Percentiles rank a stretch among this genome's conserved stretches.
These are phyloP conservation scores for Xerocomus minutiporus DNA, from an alignment of 1,284 basidiomycete genomes.

Conservation along the genomic window DNA sequence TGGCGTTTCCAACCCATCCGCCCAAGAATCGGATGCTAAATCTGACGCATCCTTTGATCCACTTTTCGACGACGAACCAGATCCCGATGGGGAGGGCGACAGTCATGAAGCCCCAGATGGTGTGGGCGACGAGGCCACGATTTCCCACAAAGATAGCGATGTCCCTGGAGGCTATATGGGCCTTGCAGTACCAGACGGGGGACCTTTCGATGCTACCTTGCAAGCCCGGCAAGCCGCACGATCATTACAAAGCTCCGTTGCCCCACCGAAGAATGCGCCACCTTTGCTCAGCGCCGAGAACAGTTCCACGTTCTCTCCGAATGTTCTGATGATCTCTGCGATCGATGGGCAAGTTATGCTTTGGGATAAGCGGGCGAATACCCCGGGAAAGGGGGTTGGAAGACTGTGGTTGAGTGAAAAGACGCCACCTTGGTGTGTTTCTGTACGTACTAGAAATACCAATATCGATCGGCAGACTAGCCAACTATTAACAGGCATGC, in stretches of 20 bases:
- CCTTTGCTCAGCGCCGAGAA: constrained; percentile 59
- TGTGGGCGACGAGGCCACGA: constrained; percentile 8
- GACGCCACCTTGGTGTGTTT: constrained; percentile 95
- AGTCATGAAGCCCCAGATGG: constrained; percentile 17
- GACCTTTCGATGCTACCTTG: constrained; percentile 27
- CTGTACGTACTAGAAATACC: constrained; percentile 45
- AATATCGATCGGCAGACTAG: constrained; percentile 3
- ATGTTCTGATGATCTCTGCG: constrained; percentile 84
- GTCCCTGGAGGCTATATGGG: constrained; percentile 14
- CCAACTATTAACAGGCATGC: constrained; percentile 60
- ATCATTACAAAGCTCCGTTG: constrained; percentile 28
- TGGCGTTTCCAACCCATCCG: constrained; percentile 19
- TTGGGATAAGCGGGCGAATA: constrained; percentile 80
- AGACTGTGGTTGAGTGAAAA: constrained; percentile 83
- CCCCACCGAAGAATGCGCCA: constrained; percentile 66
- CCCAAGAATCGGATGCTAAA: constrained; percentile 54
- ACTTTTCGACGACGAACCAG: constrained; percentile 73
- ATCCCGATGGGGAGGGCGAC: constrained; percentile 44
- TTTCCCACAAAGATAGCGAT: constrained; percentile 17
- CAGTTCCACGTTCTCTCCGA: constrained; percentile 70
- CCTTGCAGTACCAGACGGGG: constrained; percentile 26
- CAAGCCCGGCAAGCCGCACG: constrained; percentile 29
- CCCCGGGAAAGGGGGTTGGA: constrained; percentile 68
- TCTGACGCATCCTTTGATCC: constrained; percentile 78
- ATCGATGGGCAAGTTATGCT: constrained; percentile 92